Percentiles rank a stretch among this genome's conserved stretches.
Evolutionary conservation across 2,329 filamentous ascomycete species (phyloP).

Genomic region (Metarhizium album): DNA sequence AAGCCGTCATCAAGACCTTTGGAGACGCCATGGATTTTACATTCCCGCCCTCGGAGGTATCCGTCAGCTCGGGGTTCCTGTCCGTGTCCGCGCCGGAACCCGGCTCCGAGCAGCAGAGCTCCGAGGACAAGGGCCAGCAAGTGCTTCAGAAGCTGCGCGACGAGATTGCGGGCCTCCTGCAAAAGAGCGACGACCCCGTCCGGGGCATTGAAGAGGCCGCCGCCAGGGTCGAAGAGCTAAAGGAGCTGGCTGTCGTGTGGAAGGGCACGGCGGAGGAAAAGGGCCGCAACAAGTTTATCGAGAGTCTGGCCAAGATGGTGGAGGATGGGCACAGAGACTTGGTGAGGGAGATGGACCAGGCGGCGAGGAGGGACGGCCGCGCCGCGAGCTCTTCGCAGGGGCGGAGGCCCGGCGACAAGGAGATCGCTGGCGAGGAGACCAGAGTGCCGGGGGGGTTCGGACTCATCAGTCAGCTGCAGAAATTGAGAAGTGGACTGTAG

Average conservation of each 20-base stretch:
- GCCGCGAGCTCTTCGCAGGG: slow-evolving; percentile 22
- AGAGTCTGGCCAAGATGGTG: slow-evolving; percentile 68
- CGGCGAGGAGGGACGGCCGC: slow-evolving; percentile 23
- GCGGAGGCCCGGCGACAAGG: slow-evolving; percentile 19
- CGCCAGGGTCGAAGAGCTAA: slow-evolving; percentile 63
- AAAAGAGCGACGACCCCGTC: slow-evolving; percentile 43
- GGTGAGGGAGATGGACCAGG: slow-evolving; percentile 39
- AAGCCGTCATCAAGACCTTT: slow-evolving; percentile 82
- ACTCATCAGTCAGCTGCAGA: slow-evolving; percentile 52
- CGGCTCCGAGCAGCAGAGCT: slow-evolving; percentile 50
- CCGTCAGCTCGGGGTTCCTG: slow-evolving; percentile 73
- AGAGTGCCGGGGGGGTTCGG: slow-evolving; percentile 43
- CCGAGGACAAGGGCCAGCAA: slow-evolving; percentile 79
- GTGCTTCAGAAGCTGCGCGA: slow-evolving; percentile 59
- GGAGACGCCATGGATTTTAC: slow-evolving; percentile 94
- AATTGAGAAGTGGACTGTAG: slow-evolving; percentile 43
- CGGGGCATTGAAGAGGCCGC: slow-evolving; percentile 64
- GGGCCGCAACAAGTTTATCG: slow-evolving; percentile 70
- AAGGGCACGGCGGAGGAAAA: slow-evolving; percentile 94
- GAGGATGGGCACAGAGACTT: slow-evolving; percentile 58
- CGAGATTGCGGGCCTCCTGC: slow-evolving; percentile 61
- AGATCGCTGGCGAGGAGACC: slow-evolving; percentile 24
- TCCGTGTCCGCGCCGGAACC: slow-evolving; percentile 81
- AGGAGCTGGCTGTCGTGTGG: slow-evolving; percentile 72
- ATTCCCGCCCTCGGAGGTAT: slow-evolving; percentile 77